Conservation (phyloP, 352 stramenopile genomes). For the Thraustochytrium striatum region DNA sequence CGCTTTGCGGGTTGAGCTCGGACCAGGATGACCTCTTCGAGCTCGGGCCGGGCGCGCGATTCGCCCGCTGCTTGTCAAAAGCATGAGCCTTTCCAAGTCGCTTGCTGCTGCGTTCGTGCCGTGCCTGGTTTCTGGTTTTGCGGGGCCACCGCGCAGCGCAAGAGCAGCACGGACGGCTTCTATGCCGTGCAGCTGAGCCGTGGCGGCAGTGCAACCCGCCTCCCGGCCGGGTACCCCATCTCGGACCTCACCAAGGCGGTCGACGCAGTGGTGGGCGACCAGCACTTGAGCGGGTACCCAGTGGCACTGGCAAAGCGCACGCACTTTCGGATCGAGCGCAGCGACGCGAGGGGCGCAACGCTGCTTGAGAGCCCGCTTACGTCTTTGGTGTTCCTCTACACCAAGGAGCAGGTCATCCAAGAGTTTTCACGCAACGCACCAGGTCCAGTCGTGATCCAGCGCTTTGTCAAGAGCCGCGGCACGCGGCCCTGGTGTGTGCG, state of each 20-base stretch:
- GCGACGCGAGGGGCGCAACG: background rate
- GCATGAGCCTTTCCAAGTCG: background rate
- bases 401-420: background rate
- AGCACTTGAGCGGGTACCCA: background rate
- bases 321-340: background rate
- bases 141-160: background rate
- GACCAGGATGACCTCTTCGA: background rate
- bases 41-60: too few species aligned
- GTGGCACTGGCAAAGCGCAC: background rate
- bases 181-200: background rate
- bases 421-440: background rate
- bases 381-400: background rate
- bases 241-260: background rate
- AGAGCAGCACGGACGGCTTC: background rate
- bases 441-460: background rate
- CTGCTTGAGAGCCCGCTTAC: background rate
- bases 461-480: background rate
- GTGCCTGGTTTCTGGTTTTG: background rate
- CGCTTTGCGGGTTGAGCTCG: background rate
- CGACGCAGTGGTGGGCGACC: background rate
- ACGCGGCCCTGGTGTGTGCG: background rate
- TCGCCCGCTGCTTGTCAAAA: background rate
- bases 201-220: background rate
- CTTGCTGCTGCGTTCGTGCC: background rate
- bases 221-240: background rate